These are phyloP conservation scores for Mycosphaerella sp. DNA, from an alignment of 2,329 filamentous ascomycete genomes.

Conservation along the genomic window DNA sequence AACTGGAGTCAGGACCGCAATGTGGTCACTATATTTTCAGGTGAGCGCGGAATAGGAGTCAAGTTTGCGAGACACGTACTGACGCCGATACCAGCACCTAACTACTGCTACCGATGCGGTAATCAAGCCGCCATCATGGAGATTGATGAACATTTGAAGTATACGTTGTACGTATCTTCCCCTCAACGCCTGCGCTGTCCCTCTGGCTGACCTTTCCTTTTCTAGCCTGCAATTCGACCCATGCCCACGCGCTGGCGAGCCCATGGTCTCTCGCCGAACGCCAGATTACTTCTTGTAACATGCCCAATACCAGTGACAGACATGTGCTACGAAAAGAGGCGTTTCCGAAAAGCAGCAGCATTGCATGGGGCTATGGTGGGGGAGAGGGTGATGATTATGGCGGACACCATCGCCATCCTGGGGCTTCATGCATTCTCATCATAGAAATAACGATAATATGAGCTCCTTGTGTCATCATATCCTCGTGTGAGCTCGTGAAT, in stretches of 20 bases:
- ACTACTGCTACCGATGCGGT: slow-evolving; percentile 96
- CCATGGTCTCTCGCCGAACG: slow-evolving; percentile 92
- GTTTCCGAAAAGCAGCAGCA: neutral
- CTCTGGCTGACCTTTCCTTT: neutral
- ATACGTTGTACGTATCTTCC: slow-evolving; percentile 79
- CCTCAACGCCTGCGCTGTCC: neutral
- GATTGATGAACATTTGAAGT: slow-evolving; percentile 98
- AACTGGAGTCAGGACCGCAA: slow-evolving; percentile 99
- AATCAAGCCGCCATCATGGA: slow-evolving; percentile 99
- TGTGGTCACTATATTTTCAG: slow-evolving; percentile 97
- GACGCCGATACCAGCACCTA: slow-evolving; percentile 41
- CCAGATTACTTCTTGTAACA: slow-evolving; percentile 96
- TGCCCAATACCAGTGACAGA: slow-evolving; percentile 7
- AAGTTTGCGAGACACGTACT: slow-evolving; percentile 19
- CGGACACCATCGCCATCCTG: neutral
- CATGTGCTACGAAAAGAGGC: neutral
- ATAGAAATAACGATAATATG: neutral
- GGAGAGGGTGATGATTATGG: neutral
- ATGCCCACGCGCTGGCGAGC: slow-evolving; percentile 92
- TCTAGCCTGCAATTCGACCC: slow-evolving; percentile 96
- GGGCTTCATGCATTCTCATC: neutral
- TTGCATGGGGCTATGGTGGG: neutral
- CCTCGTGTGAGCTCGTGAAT: neutral
- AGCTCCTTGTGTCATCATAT: neutral
- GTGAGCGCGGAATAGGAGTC: slow-evolving; percentile 40